Evolutionary conservation across 208 protist species (phyloP).

Genomic region (Sergeia podlipaevii): DNA sequence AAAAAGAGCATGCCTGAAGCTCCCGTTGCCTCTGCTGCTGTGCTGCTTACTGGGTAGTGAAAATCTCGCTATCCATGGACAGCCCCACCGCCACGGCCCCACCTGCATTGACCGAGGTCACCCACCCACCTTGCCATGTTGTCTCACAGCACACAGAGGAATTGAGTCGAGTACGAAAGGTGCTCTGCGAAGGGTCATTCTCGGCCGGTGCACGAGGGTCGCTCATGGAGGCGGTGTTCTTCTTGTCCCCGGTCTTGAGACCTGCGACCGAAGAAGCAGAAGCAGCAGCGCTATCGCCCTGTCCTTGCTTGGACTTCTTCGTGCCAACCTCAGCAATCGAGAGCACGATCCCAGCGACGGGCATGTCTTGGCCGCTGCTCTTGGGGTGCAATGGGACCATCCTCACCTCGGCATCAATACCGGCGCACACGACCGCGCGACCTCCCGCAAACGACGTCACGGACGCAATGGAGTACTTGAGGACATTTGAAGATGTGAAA

Average conservation of each 20-base stretch:
- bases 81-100: conserved; percentile 50
- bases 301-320: conserved; percentile 3
- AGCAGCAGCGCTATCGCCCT: neutral
- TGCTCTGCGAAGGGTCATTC: conserved; percentile 19
- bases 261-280: conserved; percentile 7
- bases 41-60: conserved; percentile 36
- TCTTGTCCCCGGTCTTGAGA: neutral
- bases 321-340: neutral
- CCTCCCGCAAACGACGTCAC: conserved; percentile 46
- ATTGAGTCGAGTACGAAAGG: conserved; percentile 77
- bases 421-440: conserved; percentile 50
- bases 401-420: conserved; percentile 61
- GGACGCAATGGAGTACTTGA: conserved; percentile 72
- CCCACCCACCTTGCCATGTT: conserved; percentile 78
- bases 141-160: conserved; percentile 52
- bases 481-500: conserved; percentile 51
- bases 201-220: conserved; percentile 1
- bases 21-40: neutral
- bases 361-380: conserved; percentile 12
- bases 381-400: conserved; percentile 25
- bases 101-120: conserved; percentile 18
- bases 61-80: conserved; percentile 70
- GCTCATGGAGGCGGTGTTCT: conserved; percentile 11
- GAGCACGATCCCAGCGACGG: conserved; percentile 15
- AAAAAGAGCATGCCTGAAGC: too few species aligned